These are phyloP conservation scores for Rhizopogon roseolus DNA, from an alignment of 768 basidiomycete genomes.

Conservation along the genomic window DNA sequence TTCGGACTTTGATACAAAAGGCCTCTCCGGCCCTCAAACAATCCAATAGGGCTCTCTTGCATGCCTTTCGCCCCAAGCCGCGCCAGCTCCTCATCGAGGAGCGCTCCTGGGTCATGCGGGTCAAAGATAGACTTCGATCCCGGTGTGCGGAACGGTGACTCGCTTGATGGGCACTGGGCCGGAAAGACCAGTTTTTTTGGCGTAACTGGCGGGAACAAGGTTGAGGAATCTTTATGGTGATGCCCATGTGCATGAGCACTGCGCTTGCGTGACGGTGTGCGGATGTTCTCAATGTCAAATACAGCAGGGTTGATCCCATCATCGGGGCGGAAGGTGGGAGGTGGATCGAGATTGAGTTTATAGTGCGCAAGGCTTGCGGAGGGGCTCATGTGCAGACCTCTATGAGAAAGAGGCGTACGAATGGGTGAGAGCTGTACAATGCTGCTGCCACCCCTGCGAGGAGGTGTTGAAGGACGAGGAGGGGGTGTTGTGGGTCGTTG, in stretches of 20 bases:
- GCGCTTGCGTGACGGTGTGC: slow-evolving; percentile 44
- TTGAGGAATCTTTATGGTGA: slow-evolving; percentile 5
- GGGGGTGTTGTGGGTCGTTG: slow-evolving; percentile 31
- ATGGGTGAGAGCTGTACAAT: slow-evolving; percentile 48
- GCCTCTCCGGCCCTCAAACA: slow-evolving; percentile 57
- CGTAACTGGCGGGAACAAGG: slow-evolving; percentile 34
- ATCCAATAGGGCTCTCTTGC: slow-evolving; percentile 60
- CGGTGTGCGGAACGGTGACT: slow-evolving; percentile 48
- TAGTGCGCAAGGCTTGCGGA: slow-evolving; percentile 62
- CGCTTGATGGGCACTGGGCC: slow-evolving; percentile 18
- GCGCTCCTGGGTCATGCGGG: slow-evolving; percentile 62
- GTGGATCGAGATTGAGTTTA: slow-evolving; percentile 65
- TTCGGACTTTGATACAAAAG: slow-evolving; percentile 76
- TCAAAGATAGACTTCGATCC: slow-evolving; percentile 48
- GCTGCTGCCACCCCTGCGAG: slow-evolving; percentile 18
- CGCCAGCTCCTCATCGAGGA: slow-evolving; percentile 71
- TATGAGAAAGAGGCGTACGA: slow-evolving; percentile 66
- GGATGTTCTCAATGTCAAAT: slow-evolving; percentile 32
- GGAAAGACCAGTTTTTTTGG: slow-evolving; percentile 39
- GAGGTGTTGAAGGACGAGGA: slow-evolving; percentile 34
- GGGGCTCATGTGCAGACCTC: slow-evolving; percentile 67
- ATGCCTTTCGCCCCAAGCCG: slow-evolving; percentile 37
- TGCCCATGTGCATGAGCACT: slow-evolving; percentile 15
- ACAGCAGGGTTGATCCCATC: slow-evolving; percentile 32
- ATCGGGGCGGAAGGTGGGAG: slow-evolving; percentile 30